Evolutionary conservation across 163 green algal species (phyloP).

Genomic region (Scenedesmus sp.): DNA sequence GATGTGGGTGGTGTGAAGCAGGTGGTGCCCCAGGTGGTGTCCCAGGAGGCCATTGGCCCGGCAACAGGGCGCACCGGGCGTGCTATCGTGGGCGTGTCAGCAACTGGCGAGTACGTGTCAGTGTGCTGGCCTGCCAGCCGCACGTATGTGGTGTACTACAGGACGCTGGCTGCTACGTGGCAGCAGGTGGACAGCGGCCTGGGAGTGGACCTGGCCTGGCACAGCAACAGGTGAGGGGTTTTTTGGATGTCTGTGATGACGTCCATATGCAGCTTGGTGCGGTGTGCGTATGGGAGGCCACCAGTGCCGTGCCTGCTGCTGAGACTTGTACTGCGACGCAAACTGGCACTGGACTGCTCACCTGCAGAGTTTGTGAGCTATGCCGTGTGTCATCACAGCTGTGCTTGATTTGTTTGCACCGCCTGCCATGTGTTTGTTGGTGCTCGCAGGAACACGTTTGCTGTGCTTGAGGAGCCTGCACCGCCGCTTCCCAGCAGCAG

Average conservation of each 20-base stretch:
- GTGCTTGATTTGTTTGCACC: not conserved
- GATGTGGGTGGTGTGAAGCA: slow-evolving; percentile 42
- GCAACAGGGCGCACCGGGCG: slow-evolving; percentile 26
- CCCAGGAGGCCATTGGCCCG: slow-evolving; percentile 27
- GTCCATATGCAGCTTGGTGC: not conserved
- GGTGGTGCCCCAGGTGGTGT: slow-evolving; percentile 42
- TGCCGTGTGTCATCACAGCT: not conserved
- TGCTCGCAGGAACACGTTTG: slow-evolving; percentile 49
- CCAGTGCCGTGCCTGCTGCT: too few species aligned
- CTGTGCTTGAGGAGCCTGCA: slow-evolving; percentile 63
- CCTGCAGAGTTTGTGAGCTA: too few species aligned
- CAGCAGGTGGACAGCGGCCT: slow-evolving; percentile 48
- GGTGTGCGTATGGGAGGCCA: too few species aligned
- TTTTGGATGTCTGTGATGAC: too few species aligned
- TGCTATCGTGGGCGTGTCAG: slow-evolving; percentile 46
- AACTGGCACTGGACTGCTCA: too few species aligned
- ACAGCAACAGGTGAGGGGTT: slow-evolving; percentile 37
- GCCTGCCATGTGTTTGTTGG: not conserved
- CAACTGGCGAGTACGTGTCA: slow-evolving; percentile 46
- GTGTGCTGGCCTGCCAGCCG: slow-evolving; percentile 54
- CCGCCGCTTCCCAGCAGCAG: not conserved
- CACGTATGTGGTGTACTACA: slow-evolving; percentile 49
- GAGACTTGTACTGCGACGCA: too few species aligned
- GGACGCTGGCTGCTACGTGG: slow-evolving; percentile 53
- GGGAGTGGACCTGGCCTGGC: slow-evolving; percentile 53